phyloP scores from a whole-genome alignment of 1,284 basidiomycete genomes.

The Leccinum huronense region DNA sequence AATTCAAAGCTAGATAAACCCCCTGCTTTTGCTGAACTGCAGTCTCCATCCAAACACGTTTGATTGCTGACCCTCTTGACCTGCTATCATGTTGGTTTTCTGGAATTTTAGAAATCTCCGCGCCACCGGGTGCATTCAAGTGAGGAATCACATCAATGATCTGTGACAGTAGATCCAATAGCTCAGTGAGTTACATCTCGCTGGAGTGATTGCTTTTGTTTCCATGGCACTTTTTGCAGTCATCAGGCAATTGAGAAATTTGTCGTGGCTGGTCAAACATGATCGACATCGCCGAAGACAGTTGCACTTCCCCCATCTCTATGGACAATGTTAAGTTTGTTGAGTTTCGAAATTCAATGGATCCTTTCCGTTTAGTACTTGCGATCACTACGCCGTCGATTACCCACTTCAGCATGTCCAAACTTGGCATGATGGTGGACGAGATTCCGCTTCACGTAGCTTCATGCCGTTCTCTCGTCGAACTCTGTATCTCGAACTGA shows the following conservation, averaged over 20 bases:
- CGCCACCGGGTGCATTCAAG: too few relatives aligned
- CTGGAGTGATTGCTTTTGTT: too few relatives aligned
- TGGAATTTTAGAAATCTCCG: not conserved
- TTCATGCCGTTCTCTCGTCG: conserved; percentile 21
- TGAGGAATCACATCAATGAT: too few relatives aligned
- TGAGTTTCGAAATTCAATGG: conserved; percentile 6
- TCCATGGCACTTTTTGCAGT: too few relatives aligned
- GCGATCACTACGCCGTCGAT: conserved; percentile 24
- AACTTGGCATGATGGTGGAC: conserved; percentile 4
- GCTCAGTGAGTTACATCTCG: too few relatives aligned
- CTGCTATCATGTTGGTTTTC: conserved; percentile 26
- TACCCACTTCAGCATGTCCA: conserved; percentile 17
- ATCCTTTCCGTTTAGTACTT: conserved; percentile 10
- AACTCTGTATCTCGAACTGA: conserved; percentile 22
- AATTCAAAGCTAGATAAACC: conserved; percentile 30
- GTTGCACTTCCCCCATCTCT: not conserved
- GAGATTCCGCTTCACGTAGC: conserved; percentile 21
- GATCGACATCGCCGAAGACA: not conserved
- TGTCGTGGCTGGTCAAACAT: conserved; percentile 7
- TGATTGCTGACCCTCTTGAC: not conserved
- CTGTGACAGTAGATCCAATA: too few relatives aligned
- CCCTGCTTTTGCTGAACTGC: conserved; percentile 37
- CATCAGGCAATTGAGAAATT: conserved; percentile 9
- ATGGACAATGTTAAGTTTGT: conserved; percentile 24
- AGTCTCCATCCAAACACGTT: conserved; percentile 27